Evolutionary conservation across 2,329 filamentous ascomycete species (phyloP).

Genomic region (Chaetomiaceae sp.): DNA sequence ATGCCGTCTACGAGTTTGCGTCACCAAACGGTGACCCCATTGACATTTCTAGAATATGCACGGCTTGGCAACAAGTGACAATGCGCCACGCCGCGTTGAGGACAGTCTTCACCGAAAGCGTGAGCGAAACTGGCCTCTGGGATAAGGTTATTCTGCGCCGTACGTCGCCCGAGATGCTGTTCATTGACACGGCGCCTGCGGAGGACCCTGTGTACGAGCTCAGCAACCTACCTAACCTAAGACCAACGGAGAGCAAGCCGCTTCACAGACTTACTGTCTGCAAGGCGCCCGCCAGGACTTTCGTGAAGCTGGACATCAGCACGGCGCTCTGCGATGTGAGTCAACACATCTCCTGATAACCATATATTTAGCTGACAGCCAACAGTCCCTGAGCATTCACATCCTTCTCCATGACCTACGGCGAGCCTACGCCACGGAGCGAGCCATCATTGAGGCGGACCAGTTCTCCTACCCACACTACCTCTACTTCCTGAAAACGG

Average conservation of each 20-base stretch:
- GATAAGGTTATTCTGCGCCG: constrained; percentile 47
- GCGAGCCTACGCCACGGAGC: constrained; percentile 40
- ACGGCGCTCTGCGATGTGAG: constrained; percentile 47
- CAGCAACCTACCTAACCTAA: constrained; percentile 40
- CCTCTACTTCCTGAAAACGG: constrained; percentile 34
- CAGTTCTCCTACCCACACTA: constrained; percentile 39
- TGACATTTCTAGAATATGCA: constrained; percentile 43
- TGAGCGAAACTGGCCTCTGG: constrained; percentile 45
- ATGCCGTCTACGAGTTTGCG: constrained; percentile 46
- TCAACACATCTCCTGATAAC: neutral
- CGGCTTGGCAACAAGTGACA: constrained; percentile 47
- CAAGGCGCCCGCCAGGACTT: constrained; percentile 39
- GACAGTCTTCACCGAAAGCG: constrained; percentile 50
- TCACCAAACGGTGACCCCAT: constrained; percentile 36
- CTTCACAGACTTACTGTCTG: constrained; percentile 50
- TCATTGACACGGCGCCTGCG: constrained; percentile 43
- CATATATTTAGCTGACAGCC: constrained; percentile 7
- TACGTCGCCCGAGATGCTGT: constrained; percentile 49
- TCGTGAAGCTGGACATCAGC: constrained; percentile 48
- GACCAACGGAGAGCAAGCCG: constrained; percentile 37
- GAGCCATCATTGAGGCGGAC: constrained; percentile 32
- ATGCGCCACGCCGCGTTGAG: constrained; percentile 43
- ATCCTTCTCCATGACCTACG: constrained; percentile 46
- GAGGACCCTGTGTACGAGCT: constrained; percentile 38
- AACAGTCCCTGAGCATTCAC: constrained; percentile 39